These are phyloP conservation scores for Logfia minima DNA, from an alignment of 129 eudicot genomes.

Conservation along the genomic window DNA sequence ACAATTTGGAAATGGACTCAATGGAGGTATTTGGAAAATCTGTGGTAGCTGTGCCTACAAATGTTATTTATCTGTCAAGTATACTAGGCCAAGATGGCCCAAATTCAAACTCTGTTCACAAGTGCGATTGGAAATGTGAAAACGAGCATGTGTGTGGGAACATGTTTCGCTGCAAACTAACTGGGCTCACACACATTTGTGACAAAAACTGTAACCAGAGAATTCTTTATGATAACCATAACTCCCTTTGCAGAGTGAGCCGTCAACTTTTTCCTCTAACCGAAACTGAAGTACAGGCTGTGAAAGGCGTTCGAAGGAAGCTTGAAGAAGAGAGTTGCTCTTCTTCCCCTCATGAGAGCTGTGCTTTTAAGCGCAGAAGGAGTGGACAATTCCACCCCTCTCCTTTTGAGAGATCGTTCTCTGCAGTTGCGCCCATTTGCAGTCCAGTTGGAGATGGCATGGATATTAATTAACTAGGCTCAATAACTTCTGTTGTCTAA, in stretches of 20 bases:
- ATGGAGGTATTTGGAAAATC: conserved; percentile 96
- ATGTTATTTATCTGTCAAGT: conserved; percentile 86
- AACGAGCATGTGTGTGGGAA: conserved; percentile 91
- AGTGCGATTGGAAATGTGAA: conserved; percentile 96
- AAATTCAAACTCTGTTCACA: conserved; percentile 54
- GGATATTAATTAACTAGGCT: conserved; percentile 83
- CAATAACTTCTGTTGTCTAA: conserved; percentile 30
- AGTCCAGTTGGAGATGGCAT: conserved; percentile 92
- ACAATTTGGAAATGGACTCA: conserved; percentile 29
- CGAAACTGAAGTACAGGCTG: conserved; percentile 73
- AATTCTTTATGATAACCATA: conserved; percentile 82
- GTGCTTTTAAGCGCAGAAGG: conserved; percentile 87
- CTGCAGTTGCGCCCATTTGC: conserved; percentile 81
- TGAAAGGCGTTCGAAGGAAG: conserved; percentile 94
- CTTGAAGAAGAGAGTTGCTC: conserved; percentile 56
- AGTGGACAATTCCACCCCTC: conserved; percentile 67
- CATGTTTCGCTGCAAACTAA: conserved; percentile 87
- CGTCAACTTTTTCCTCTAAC: conserved; percentile 80
- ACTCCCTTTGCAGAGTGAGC: conserved; percentile 92
- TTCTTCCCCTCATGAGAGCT: conserved; percentile 60
- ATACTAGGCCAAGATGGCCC: conserved; percentile 93
- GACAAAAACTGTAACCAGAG: conserved; percentile 99
- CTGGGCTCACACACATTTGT: conserved; percentile 93
- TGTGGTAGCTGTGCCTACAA: conserved; percentile 66
- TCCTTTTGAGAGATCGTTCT: conserved; percentile 90